These are phyloP conservation scores for Fusarium begoniae DNA, from an alignment of 2,329 filamentous ascomycete species.

Conservation along the genomic window DNA sequence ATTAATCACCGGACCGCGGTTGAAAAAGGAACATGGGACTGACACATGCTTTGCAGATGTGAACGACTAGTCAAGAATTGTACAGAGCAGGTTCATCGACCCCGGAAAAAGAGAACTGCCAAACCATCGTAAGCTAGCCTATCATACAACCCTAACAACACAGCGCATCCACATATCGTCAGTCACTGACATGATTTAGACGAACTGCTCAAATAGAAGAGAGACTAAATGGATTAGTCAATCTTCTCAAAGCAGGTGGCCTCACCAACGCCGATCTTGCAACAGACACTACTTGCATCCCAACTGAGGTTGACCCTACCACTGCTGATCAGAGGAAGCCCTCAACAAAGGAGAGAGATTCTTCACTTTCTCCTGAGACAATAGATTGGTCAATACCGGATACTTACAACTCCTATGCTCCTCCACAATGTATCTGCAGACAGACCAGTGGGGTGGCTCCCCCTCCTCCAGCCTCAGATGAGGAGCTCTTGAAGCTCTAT, in stretches of 20 bases:
- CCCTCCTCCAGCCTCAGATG: conserved; percentile 56
- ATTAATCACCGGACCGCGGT: conserved; percentile 7
- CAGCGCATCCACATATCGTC: background rate
- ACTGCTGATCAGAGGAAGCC: conserved; percentile 40
- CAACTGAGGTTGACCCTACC: conserved; percentile 40
- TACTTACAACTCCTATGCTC: conserved; percentile 57
- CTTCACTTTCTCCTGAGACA: conserved; percentile 13
- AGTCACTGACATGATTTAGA: conserved; percentile 42
- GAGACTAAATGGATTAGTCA: conserved; percentile 59
- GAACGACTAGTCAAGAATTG: conserved; percentile 60
- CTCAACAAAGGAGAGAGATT: conserved; percentile 26
- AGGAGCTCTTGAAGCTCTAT: conserved; percentile 57
- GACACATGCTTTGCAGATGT: conserved; percentile 49
- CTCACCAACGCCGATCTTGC: conserved; percentile 39
- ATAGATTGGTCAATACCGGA: conserved; percentile 49
- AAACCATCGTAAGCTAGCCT: conserved; percentile 58
- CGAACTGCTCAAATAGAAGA: conserved; percentile 61
- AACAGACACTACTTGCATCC: conserved; percentile 42
- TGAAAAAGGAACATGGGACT: conserved; percentile 1
- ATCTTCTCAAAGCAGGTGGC: conserved; percentile 56
- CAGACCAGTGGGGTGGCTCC: conserved; percentile 52
- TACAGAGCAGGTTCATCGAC: conserved; percentile 56
- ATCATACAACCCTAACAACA: background rate
- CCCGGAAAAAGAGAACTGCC: conserved; percentile 60
- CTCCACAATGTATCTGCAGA: conserved; percentile 58